Evolutionary conservation across 257 asterid genomes (phyloP), one percentile per base, ranked within the genome.

Genomic region (Salvia splendens): DNA sequence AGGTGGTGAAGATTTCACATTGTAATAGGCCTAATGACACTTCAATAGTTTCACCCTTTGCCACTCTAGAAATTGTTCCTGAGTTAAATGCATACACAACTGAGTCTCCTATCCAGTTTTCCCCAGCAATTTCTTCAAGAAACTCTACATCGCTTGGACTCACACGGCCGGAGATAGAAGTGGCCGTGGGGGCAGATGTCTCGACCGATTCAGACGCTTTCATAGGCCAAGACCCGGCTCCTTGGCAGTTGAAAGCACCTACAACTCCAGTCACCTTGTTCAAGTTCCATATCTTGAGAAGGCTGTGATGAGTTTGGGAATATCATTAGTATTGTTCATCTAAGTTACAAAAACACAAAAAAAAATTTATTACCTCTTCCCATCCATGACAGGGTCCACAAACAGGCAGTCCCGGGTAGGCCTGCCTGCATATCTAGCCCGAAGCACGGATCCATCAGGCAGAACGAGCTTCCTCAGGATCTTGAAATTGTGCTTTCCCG

Each of bases 181-280:
- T 24, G 17, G 16, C 5, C 14, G 4, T 11, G 8, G 20, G 53
- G 12, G 50, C 11, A 38, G 75, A 62, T 6, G 2, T 24, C 3
- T 24, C 3, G 30, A 24, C 30, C 30, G 30, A 2, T 24, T 73
- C 77, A 0, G 75, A 72, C 62, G 82, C 75, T 65, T 82, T 76
- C 85, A 82, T 67, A 6, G 59, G 83, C 93, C 92, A 84, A 63
- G 20, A 50, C 78, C 89, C 96, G 1, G 83, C 86, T 2, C 90
- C 95, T 82, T 86, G 95, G 78, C 90, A 89, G 83, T 89, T 86
- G 78, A 86, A 86, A 71, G 78, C 85, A 6, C 92, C 95, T 2
- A 86, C 55, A 3, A 86, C 80, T 33, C 95, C 92, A 2, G 85
- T 72, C 52, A 80, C 50, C 61, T 85, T 83, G 60, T 89, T 89